Percentiles rank a stretch among this genome's conserved stretches.
These are phyloP conservation scores for Suhomyces ambrosiae DNA, from an alignment of 1,139 yeast genomes.

Conservation along the genomic window DNA sequence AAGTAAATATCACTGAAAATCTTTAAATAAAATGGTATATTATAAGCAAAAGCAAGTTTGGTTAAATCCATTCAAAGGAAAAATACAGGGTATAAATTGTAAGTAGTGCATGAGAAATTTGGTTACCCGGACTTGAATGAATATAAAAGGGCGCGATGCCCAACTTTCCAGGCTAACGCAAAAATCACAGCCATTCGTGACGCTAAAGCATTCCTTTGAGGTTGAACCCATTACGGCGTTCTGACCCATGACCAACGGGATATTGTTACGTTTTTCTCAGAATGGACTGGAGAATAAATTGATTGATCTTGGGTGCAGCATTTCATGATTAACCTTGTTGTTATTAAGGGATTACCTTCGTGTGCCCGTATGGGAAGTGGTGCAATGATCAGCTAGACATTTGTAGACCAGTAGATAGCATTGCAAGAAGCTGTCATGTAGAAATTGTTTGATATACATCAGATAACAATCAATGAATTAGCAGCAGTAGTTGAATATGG, in stretches of 20 bases:
- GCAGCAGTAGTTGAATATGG: no score
- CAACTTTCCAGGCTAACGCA: constrained; percentile 51
- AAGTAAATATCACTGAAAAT: no score
- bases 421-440: no score
- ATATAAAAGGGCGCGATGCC: constrained; percentile 11
- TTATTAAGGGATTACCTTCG: constrained; percentile 75
- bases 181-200: constrained; percentile 67
- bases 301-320: constrained; percentile 84
- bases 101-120: no score
- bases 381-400: constrained; percentile 79
- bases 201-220: constrained; percentile 72
- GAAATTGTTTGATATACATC: no score
- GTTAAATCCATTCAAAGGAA: no score
- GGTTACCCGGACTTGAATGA: constrained; percentile 17
- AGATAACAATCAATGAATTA: no score
- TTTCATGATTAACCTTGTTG: constrained; percentile 55
- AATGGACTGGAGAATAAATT: constrained; percentile 68
- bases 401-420: constrained; percentile 16
- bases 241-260: constrained; percentile 79
- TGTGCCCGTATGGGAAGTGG: constrained; percentile 78
- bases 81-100: no score
- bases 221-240: constrained; percentile 72
- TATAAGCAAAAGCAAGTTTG: no score
- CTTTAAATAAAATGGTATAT: no score
- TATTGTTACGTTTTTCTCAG: constrained; percentile 45